Evolutionary conservation across 169 alveolate species (phyloP), one percentile per base, ranked within the genome.

Genomic region (Sarcocystis neurona): DNA sequence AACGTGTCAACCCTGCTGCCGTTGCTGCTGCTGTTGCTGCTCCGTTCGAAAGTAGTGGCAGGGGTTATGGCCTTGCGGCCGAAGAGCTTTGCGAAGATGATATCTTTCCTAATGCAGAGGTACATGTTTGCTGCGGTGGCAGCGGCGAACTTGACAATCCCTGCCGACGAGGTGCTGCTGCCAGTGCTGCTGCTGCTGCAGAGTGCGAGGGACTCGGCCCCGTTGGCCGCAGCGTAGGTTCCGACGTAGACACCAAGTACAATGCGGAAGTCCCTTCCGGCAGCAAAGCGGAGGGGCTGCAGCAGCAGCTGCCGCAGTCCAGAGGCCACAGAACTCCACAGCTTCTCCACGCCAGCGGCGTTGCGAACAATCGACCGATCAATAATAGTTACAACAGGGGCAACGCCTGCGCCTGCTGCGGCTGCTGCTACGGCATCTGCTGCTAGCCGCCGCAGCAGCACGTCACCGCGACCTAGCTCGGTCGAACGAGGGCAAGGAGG

Each of bases 171-270:
- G 53, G 32, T 43, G 44, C 39, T 6, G 30, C 6, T 23, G 0
- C 58, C 74, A 12, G 41, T 34, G 27, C 66, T 23, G 60, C 37
- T 12, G n/a, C n/a, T n/a, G n/a, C n/a, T n/a, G n/a, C n/a, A n/a
- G n/a, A n/a, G n/a, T n/a, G n/a, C n/a, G n/a, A n/a, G n/a, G 44
- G 88, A 50, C 5, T 58, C 86, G 23, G 89, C 80, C 18, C 70
- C 47, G 78, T 87, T 87, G 27, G 91, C 91, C 48, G 78, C 85
- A n/a, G 75, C n/a, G 80, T 87, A 87, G 27, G 91, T 87, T 43
- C 79, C 86, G 27, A 79, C 79, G 60, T 87, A 87, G n/a, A 87
- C 79, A 34, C 91, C 91, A 43, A 53, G 75, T 32, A 87, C 86
- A 34, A 87, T 50, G 1, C 78, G 47, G 50, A 87, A 87, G 32